Conservation (phyloP, 768 basidiomycete species). For the Hypholoma sublateritium region DNA sequence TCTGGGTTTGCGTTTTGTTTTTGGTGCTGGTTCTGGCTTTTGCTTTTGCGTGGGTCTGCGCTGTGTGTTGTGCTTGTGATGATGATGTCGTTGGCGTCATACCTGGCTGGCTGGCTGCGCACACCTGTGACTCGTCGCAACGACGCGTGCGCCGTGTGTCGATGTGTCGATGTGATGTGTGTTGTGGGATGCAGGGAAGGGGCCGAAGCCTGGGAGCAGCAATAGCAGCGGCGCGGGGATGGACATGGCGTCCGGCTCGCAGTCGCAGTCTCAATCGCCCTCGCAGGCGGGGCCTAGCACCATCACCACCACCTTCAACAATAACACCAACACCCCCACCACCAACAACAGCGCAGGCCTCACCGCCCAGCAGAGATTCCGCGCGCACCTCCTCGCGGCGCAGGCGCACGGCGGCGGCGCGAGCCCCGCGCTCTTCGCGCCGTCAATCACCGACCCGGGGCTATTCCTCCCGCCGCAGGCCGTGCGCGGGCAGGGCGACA, state of each 20-base stretch:
- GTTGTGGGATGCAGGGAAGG: no score
- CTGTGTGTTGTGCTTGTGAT: background rate
- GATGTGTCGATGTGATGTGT: no score
- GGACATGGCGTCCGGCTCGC: no score
- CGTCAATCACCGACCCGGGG: slow-evolving; percentile 27
- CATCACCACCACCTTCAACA: no score
- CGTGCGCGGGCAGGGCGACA: slow-evolving; percentile 44
- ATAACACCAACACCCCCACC: background rate
- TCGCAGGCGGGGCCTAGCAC: background rate
- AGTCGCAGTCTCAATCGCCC: no score
- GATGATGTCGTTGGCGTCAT: background rate
- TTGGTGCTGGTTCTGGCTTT: background rate
- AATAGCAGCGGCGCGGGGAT: no score
- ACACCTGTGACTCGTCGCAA: background rate
- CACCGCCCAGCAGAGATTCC: slow-evolving; percentile 10
- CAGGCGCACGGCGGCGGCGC: slow-evolving; percentile 11
- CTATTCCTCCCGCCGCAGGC: slow-evolving; percentile 61
- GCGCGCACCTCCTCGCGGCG: slow-evolving; percentile 14
- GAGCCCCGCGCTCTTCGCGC: slow-evolving; percentile 1
- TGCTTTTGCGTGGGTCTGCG: background rate
- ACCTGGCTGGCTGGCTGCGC: background rate
- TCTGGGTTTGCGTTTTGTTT: background rate
- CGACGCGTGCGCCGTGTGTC: no score
- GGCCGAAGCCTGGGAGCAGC: no score
- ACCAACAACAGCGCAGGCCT: background rate